Base-by-base conservation (phyloP, 257 asterid genomes). In the Verbena officinalis region DNA sequence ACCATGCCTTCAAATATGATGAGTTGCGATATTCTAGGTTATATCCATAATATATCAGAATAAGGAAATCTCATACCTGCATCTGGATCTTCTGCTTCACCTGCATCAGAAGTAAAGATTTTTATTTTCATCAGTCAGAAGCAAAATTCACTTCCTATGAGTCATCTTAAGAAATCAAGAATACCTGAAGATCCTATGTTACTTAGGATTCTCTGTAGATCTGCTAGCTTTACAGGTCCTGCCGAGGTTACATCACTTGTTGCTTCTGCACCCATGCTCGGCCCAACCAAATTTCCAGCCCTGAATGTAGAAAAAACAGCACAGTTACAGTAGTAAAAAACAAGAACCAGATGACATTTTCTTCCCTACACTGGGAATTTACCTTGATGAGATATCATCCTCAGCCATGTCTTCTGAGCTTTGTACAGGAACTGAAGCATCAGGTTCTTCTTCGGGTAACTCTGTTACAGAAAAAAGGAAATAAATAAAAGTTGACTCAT, bases 171-270 rank as follows among this genome's bases (percentile, higher is more conserved):
- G 40, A 30, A 57, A 27, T 43, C 16, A 65, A 66, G 48, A 27
- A 51, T 74, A 86, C 99, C 97, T 60, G 92, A 3, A 48, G 96
- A 68, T 64, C 90, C 96, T 33, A 94, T 86, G 79, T 86, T 94
- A 68, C 95, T 90, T 65, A 94, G 79, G 79, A 94, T 88, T 75
- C 97, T 86, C 72, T 88, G 99, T 69, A 94, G 81, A 86, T 94
- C 97, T 4, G 80, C 76, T 78, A 94, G 73, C 81, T 86, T 88
- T 59, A 94, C 96, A 19, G 96, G 97, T 59, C 97, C 99, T 2
- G 96, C 82, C 63, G 98, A 89, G 55, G 95, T 88, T 40, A 84
- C 96, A 50, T 86, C 96, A 59, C 95, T 83, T 73, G 82, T 80
- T 62, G 81, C 95, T 77, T 84, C 97, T 4, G 80, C 84, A 66